phyloP scores from a whole-genome alignment of 164 flowering plant genomes.

The Echeveria elegans region DNA sequence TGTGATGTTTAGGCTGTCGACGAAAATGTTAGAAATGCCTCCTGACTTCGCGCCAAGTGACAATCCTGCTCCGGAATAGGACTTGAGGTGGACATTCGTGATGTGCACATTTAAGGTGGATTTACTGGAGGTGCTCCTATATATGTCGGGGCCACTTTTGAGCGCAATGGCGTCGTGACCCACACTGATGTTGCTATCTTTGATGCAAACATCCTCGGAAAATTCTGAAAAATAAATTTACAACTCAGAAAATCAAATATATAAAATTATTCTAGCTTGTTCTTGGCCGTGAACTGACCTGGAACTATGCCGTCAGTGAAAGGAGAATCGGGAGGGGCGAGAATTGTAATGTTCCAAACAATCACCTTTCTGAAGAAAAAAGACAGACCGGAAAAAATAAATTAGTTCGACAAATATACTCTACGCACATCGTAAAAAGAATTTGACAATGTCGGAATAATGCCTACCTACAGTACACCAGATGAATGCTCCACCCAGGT shows the following conservation, averaged over 20 bases:
- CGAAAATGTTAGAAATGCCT: constrained; percentile 45
- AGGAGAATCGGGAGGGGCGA: constrained; percentile 67
- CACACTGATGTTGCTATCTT: constrained; percentile 47
- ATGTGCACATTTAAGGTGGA: constrained; percentile 46
- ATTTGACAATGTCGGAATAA: not conserved
- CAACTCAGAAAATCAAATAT: not conserved
- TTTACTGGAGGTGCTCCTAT: constrained; percentile 49
- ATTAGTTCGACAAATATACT: constrained; percentile 24
- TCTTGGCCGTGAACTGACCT: constrained; percentile 26
- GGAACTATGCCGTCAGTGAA: constrained; percentile 74
- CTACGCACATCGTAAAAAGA: constrained; percentile 15
- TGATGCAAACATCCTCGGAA: constrained; percentile 46
- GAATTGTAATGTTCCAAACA: constrained; percentile 47
- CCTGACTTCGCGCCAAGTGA: constrained; percentile 82
- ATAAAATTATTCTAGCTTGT: not conserved
- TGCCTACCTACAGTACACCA: constrained; percentile 73
- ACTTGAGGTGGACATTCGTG: constrained; percentile 27
- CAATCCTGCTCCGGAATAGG: constrained; percentile 42
- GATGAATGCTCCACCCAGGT: constrained; percentile 76
- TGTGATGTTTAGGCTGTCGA: constrained; percentile 25
- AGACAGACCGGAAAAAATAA: constrained; percentile 23
- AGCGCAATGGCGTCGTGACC: constrained; percentile 59
- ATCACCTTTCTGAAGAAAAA: constrained; percentile 42
- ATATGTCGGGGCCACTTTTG: constrained; percentile 82
- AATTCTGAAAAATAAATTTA: constrained; percentile 42